Evolutionary conservation across 2,329 filamentous ascomycete species (phyloP).

Genomic region (Teratosphaeria epicoccoides): DNA sequence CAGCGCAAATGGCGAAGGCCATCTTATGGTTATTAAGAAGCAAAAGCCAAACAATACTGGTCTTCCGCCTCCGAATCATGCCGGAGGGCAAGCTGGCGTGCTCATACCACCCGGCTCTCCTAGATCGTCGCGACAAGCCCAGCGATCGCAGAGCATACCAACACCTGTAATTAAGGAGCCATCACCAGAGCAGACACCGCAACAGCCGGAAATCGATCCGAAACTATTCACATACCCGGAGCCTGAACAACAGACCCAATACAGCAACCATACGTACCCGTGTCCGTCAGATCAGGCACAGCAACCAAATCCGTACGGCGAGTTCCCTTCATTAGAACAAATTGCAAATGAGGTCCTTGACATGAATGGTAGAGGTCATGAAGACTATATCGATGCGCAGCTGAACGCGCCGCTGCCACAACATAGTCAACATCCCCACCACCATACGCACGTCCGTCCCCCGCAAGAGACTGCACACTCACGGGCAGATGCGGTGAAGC

Average conservation of each 20-base stretch:
- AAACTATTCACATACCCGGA: conserved; percentile 17
- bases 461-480: conserved; percentile 8
- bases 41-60: neutral
- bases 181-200: conserved; percentile 6
- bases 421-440: conserved; percentile 5
- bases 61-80: neutral
- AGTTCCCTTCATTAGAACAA: conserved; percentile 25
- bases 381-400: conserved; percentile 11
- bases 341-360: conserved; percentile 28
- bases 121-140: neutral
- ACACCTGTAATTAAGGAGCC: conserved; percentile 6
- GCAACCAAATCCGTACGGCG: conserved; percentile 14
- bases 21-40: conserved; percentile 17
- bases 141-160: conserved; percentile 1
- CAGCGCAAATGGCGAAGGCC: conserved; percentile 11
- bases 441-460: conserved; percentile 11
- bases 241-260: conserved; percentile 5
- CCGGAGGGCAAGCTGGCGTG: conserved; percentile 5
- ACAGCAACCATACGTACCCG: conserved; percentile 11
- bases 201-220: conserved; percentile 14
- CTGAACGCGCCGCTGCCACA: conserved; percentile 7
- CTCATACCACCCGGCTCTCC: conserved; percentile 5
- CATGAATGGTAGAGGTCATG: conserved; percentile 20
- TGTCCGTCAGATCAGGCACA: conserved; percentile 15
- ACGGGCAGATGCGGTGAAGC: conserved; percentile 8